Conservation (phyloP, 768 basidiomycete species). For the Cantharellus anzutake region DNA sequence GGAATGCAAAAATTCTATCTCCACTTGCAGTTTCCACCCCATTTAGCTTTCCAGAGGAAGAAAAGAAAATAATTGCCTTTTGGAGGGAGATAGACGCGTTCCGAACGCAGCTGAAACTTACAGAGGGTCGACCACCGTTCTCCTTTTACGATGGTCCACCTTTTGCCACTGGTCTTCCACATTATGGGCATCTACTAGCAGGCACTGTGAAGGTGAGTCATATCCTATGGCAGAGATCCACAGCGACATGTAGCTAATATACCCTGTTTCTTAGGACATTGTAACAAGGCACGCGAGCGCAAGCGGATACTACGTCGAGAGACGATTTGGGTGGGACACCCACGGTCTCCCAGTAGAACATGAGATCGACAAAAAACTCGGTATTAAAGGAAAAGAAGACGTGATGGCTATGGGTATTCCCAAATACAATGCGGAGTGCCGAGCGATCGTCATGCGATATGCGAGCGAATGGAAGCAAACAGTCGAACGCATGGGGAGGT, state of each 20-base stretch:
- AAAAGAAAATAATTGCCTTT: constrained; percentile 73
- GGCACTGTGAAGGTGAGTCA: constrained; percentile 73
- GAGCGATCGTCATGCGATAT: constrained; percentile 94
- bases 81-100: constrained; percentile 98
- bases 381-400: constrained; percentile 82
- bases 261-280: constrained; percentile 50
- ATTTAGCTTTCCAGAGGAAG: constrained; percentile 77
- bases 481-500: constrained; percentile 95
- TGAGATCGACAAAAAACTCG: constrained; percentile 93
- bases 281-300: constrained; percentile 91
- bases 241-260: constrained; percentile 2
- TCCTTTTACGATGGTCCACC: constrained; percentile 97
- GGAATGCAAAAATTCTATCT: background rate
- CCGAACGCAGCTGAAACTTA: constrained; percentile 79
- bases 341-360: constrained; percentile 98
- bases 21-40: constrained; percentile 37
- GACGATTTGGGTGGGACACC: constrained; percentile 97
- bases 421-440: constrained; percentile 93
- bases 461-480: constrained; percentile 84
- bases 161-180: constrained; percentile 91
- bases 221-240: background rate
- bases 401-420: constrained; percentile 92
- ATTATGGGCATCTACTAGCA: constrained; percentile 86
- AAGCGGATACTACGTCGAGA: constrained; percentile 78
- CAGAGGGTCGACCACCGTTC: constrained; percentile 75